phyloP scores from a whole-genome alignment of 192 early-diverging fungal genomes.

The Anaeromyces robustus region DNA sequence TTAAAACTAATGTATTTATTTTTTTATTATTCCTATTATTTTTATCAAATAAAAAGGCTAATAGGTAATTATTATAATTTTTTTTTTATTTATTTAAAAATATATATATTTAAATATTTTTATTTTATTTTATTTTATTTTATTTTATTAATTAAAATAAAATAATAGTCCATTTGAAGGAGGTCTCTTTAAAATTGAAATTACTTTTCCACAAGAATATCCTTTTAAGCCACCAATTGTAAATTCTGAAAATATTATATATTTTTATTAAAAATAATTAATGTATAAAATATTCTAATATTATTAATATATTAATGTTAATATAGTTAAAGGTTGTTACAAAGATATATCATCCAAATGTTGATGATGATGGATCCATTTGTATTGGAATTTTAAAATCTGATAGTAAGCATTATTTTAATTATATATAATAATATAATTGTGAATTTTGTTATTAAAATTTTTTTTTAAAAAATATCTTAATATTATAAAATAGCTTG shows the following conservation, averaged over 20 bases:
- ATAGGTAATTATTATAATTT: too few species aligned
- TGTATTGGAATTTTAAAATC: conserved; percentile 59
- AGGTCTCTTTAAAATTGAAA: conserved; percentile 51
- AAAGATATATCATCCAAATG: conserved; percentile 69
- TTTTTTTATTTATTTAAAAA: too few species aligned
- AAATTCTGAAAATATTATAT: not conserved
- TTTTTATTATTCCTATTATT: too few species aligned
- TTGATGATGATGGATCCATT: conserved; percentile 67
- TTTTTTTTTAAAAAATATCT: too few species aligned
- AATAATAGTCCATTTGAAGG: conserved; percentile 41
- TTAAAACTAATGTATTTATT: too few species aligned
- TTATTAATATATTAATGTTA: too few species aligned
- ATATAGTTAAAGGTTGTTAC: conserved; percentile 51
- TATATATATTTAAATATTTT: too few species aligned
- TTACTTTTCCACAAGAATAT: conserved; percentile 56
- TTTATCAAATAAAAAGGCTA: too few species aligned
- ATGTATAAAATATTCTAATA: too few species aligned
- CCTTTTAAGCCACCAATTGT: conserved; percentile 71
- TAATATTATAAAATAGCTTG: conserved; percentile 24
- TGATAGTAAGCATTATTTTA: conserved; percentile 23
- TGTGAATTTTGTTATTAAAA: too few species aligned
- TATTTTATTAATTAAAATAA: not conserved
- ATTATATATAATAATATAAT: not conserved
- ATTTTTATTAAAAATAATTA: too few species aligned
- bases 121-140: too few species aligned